Base-by-base conservation (phyloP, 2,329 filamentous ascomycete species). In the Ceratocystis cacaofunesta region DNA sequence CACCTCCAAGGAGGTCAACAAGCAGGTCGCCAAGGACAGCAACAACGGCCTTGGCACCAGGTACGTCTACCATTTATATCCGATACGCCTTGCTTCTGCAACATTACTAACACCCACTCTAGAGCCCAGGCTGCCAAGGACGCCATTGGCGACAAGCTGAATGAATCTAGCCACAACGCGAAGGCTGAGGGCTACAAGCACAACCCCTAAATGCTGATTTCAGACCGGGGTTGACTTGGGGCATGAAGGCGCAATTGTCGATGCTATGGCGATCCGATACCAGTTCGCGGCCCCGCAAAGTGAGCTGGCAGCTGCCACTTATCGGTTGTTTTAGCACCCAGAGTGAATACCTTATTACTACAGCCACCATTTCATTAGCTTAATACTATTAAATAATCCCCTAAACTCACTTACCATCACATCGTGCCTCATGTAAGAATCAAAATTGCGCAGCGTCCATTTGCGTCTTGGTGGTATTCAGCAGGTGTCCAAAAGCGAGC, bases 1-100 rank as follows among this genome's bases (percentile, higher is more conserved):
- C 71, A 79, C 80, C 69, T 82, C 79, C 78, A 87, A 88, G 82
- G 84, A 88, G 79, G 77, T 78, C 78, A 88, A 88, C 83, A 88
- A 88, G 82, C 74, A 79, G 70, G 77, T 84, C 70, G 85, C 85
- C 74, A 87, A 88, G 80, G 81, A 85, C 73, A 72, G 72, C 73
- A 78, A 85, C 72, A 80, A 78, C 69, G 70, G 70, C 68, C 12
- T 84, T 64, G 70, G 74, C 71, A 84, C 81, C 73, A 84, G 85
- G 79, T 81, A 74, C 73, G 78, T 65, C 52, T 25, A 0, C 7
- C 12, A 17, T 5, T 28, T 17, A 22, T 1, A 19, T 36, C 12
- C 15, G 10, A 10, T 12, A 8, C 28, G 19, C 41, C 12, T 36
- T 57, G 28, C 46, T n/a, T 15, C 22, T n/a, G 58, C 22, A 43